Evolutionary conservation across 108 stramenopile species (phyloP).

Genomic region (Cyclostephanos tholiformis): DNA sequence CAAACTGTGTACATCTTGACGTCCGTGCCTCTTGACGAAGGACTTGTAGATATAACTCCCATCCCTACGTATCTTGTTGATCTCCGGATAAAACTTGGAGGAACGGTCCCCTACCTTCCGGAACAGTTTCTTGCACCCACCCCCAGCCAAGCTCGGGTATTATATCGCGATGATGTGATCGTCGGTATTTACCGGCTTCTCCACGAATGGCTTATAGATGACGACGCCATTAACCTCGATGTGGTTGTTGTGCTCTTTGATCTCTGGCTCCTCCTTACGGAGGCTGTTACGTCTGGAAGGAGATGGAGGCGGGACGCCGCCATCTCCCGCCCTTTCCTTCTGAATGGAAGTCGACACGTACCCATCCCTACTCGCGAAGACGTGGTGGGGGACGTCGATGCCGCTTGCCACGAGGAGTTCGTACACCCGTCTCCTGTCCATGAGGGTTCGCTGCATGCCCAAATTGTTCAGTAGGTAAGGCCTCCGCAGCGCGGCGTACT

Average conservation of each 20-base stretch:
- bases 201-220: constrained; percentile 98
- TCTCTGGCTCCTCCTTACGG: constrained; percentile 28
- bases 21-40: constrained; percentile 98
- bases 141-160: constrained; percentile 95
- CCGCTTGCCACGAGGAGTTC: constrained; percentile 86
- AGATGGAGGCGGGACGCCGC: background rate
- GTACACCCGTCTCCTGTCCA: constrained; percentile 93
- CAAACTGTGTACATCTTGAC: constrained; percentile 96
- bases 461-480: constrained; percentile 95
- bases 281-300: background rate
- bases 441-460: constrained; percentile 81
- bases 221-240: constrained; percentile 90
- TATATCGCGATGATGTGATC: constrained; percentile 97
- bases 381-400: constrained; percentile 95
- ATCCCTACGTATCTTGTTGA: constrained; percentile 91
- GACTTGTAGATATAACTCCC: constrained; percentile 96
- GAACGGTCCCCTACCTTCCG: constrained; percentile 91
- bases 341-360: constrained; percentile 43
- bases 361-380: constrained; percentile 87
- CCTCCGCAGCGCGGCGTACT: constrained; percentile 86
- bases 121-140: constrained; percentile 97
- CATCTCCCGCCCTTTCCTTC: background rate
- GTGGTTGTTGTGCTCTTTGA: constrained; percentile 93
- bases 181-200: constrained; percentile 98
- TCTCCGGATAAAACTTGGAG: constrained; percentile 92